Base-by-base conservation (phyloP, 2,329 filamentous ascomycete species). In the Colletotrichum sp. region DNA sequence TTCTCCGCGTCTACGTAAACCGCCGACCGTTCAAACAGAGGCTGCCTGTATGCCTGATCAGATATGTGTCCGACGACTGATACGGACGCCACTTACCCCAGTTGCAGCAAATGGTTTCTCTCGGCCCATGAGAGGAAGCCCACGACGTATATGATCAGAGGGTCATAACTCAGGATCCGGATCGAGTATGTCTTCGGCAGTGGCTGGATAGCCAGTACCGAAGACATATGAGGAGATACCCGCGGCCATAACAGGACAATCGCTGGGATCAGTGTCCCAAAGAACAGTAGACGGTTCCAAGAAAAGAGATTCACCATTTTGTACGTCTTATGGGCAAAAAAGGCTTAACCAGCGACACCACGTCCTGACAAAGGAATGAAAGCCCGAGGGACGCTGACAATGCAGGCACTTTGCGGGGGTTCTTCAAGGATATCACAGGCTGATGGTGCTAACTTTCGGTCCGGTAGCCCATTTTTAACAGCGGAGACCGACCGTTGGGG, bases 61-160 rank as follows among this genome's bases (percentile, higher is more conserved):
- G 36, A 16, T 44, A 0, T 16, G 13, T 2, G 7, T 0, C 8
- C n/a, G 21, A 2, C 5, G 6, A n/a, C 4, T 24, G 5, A 16
- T 5, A 8, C 9, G 15, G 18, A 24, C 10, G 8, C 8, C 21
- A 64, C 52, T 12, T 72, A 26, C 70, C 70, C 63, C 10, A 72
- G n/a, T 21, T 36, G 49, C 28, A 62, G 6, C 13, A 62, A 6
- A 8, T 72, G 26, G 26, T 18, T 24, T 5, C 36, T 44, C 21
- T 72, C 70, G 9, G 52, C 70, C 70, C 70, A 72, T 12, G 70
- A 72, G 2, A 72, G n/a, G 10, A 68, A 69, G 2, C 64, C 63
- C 15, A 72, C 63, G 16, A 72, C 16, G 12, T 72, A 72, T 13
- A 72, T 69, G 1, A 72, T 69, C 24, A 72, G 64, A 10, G 70